Percentiles rank a stretch among this genome's conserved stretches.
Evolutionary conservation across 345 rosid species (phyloP).

Genomic region (Eucalyptus pauciflora): DNA sequence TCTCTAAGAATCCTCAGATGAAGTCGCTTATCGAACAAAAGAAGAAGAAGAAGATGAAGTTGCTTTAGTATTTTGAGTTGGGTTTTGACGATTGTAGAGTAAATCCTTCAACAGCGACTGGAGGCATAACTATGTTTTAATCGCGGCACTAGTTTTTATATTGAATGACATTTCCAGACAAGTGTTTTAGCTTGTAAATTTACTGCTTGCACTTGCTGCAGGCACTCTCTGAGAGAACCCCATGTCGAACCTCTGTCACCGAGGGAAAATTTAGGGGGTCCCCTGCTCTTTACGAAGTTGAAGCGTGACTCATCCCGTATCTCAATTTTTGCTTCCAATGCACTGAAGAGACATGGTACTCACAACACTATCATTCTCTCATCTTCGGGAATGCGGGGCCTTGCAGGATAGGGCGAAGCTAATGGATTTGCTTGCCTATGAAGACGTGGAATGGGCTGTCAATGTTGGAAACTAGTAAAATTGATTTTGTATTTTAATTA

Average conservation of each 20-base stretch:
- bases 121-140: background rate
- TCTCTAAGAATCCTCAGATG: background rate
- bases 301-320: background rate
- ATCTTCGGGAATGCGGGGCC: background rate
- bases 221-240: constrained; percentile 58
- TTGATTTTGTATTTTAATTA: too few relatives aligned
- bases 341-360: background rate
- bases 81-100: background rate
- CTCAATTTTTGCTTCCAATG: background rate
- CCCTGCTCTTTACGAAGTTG: background rate
- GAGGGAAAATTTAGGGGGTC: background rate
- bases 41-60: background rate
- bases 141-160: background rate
- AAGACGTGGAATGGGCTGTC: constrained; percentile 38
- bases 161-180: too few relatives aligned
- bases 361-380: background rate
- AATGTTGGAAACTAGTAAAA: too few relatives aligned
- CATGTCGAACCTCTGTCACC: constrained; percentile 11
- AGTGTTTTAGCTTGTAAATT: background rate
- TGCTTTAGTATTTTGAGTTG: background rate
- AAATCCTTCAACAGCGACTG: background rate
- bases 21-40: background rate
- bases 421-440: constrained; percentile 39
- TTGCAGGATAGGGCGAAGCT: constrained; percentile 36
- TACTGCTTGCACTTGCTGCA: constrained; percentile 1